Conservation (phyloP, 1,284 basidiomycete species). For the Inonotus hispidus region DNA sequence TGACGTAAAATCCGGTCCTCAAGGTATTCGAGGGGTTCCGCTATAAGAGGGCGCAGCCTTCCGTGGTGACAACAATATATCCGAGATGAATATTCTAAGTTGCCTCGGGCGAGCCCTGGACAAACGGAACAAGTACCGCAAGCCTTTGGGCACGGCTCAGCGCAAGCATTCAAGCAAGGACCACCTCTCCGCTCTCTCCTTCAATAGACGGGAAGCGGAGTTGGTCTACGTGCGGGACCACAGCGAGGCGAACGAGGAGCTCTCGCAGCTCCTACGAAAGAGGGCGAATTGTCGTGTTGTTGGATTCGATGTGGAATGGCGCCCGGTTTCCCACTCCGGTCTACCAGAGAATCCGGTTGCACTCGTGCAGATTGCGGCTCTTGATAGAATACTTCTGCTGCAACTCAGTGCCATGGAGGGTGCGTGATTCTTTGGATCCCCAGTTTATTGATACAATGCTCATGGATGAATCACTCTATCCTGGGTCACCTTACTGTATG, state of each 20-base stretch:
- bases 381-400: slow-evolving; percentile 48
- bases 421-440: slow-evolving; percentile 26
- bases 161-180: too few relatives aligned
- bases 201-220: background rate
- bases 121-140: too few relatives aligned
- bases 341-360: slow-evolving; percentile 56
- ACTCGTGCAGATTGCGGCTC: slow-evolving; percentile 60
- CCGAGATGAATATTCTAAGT: too few relatives aligned
- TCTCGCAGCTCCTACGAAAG: background rate
- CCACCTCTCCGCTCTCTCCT: too few relatives aligned
- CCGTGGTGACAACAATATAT: too few relatives aligned
- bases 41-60: too few relatives aligned
- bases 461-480: background rate
- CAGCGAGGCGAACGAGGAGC: background rate
- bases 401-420: slow-evolving; percentile 59
- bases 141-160: too few relatives aligned
- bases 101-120: too few relatives aligned
- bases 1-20: too few relatives aligned
- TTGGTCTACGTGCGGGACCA: background rate
- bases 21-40: too few relatives aligned
- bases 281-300: slow-evolving; percentile 23
- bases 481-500: background rate
- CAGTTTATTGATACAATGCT: background rate
- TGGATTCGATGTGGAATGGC: slow-evolving; percentile 76
- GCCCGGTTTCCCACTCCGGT: slow-evolving; percentile 44